Evolutionary conservation across 2,329 filamentous ascomycete species (phyloP).

Genomic region (Parasarocladium wereldwijsianum): DNA sequence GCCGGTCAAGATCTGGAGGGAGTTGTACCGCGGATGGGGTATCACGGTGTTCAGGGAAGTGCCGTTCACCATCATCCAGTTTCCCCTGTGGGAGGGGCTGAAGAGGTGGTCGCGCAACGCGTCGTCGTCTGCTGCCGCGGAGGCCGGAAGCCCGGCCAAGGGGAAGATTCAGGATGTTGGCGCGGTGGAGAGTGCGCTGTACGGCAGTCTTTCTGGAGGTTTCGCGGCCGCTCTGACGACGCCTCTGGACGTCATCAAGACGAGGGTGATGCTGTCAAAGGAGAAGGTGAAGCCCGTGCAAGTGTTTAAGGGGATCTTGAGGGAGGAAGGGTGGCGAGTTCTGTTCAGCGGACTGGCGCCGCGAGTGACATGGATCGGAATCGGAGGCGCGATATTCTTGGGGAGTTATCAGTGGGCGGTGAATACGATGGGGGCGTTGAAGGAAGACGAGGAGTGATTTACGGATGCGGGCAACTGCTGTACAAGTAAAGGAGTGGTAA

Average conservation of each 20-base stretch:
- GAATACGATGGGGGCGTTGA: constrained; percentile 45
- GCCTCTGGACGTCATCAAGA: constrained; percentile 92
- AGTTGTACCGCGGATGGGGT: constrained; percentile 82
- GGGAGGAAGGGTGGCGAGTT: constrained; percentile 46
- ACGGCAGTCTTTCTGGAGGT: constrained; percentile 71
- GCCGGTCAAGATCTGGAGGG: constrained; percentile 47
- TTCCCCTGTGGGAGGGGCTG: constrained; percentile 90
- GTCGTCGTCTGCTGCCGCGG: constrained; percentile 13
- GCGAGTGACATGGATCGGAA: constrained; percentile 85
- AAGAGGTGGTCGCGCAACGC: constrained; percentile 53
- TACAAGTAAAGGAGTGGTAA: too few species aligned
- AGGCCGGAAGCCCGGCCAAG: neutral
- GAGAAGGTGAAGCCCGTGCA: constrained; percentile 43
- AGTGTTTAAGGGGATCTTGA: constrained; percentile 51
- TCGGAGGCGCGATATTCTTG: constrained; percentile 85
- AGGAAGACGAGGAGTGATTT: too few species aligned
- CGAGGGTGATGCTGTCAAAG: constrained; percentile 79
- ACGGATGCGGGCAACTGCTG: too few species aligned
- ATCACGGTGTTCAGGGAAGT: constrained; percentile 94
- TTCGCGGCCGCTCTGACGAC: constrained; percentile 82
- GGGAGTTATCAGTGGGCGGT: constrained; percentile 85
- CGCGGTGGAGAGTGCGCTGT: constrained; percentile 67
- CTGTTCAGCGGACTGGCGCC: constrained; percentile 71
- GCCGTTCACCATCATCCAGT: constrained; percentile 93
- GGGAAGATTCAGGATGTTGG: constrained; percentile 30